A percentile compares a stretch with the other conserved stretches of the same genome.
phyloP scores from a whole-genome alignment of 768 basidiomycete genomes.

The Amanita rubescens region DNA sequence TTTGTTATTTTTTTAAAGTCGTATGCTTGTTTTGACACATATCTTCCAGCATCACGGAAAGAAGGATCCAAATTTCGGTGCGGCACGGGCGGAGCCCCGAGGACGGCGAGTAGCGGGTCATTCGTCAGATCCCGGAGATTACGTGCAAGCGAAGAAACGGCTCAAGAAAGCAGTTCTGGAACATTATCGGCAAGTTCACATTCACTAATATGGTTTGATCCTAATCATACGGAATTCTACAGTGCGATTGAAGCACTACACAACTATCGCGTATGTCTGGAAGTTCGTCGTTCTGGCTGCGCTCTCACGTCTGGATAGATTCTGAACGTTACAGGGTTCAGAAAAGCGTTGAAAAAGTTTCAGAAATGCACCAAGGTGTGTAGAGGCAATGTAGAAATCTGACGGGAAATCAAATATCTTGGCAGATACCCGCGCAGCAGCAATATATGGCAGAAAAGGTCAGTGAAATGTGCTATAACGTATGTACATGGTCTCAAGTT shows the following conservation, averaged over 20 bases:
- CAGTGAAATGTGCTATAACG: background rate
- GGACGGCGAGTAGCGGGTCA: conserved; percentile 11
- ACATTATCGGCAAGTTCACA: conserved; percentile 58
- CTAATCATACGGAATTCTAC: background rate
- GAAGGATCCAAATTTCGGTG: too few relatives aligned
- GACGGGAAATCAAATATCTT: background rate
- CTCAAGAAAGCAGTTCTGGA: conserved; percentile 80
- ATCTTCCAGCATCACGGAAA: background rate
- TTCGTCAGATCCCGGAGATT: conserved; percentile 64
- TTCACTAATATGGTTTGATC: background rate
- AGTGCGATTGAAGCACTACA: conserved; percentile 80
- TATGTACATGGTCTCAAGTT: background rate
- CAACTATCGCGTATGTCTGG: conserved; percentile 68
- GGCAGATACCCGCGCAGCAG: conserved; percentile 61
- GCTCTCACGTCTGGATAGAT: conserved; percentile 34
- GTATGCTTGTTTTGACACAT: background rate
- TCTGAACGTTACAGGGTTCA: conserved; percentile 85
- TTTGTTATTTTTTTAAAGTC: background rate
- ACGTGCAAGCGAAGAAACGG: conserved; percentile 76
- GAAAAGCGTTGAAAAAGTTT: conserved; percentile 82
- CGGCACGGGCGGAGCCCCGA: background rate
- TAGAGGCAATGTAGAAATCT: background rate
- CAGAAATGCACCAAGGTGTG: conserved; percentile 67
- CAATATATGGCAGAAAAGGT: conserved; percentile 82
- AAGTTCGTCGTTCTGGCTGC: background rate